Evolutionary conservation across 2,329 filamentous ascomycete genomes (phyloP).

Genomic region (Bipolaris bicolor): DNA sequence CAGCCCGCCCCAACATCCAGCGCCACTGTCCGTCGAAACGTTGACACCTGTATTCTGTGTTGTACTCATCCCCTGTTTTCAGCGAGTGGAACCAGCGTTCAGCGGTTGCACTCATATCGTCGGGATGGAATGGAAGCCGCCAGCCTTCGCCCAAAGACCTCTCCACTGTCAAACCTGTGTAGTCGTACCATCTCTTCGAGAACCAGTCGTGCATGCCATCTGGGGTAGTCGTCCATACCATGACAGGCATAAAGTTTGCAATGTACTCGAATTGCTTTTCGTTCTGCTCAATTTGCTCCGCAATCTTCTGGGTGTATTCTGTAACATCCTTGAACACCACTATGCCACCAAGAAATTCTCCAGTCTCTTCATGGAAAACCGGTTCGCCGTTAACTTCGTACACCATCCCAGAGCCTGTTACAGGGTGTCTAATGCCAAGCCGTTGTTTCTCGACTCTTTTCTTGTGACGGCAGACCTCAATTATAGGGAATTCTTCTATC

Average conservation of each 20-base stretch:
- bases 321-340: constrained; percentile 77
- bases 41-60: constrained; percentile 72
- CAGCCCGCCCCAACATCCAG: constrained; percentile 78
- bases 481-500: constrained; percentile 69
- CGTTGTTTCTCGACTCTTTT: constrained; percentile 64
- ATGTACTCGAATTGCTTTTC: constrained; percentile 77
- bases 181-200: constrained; percentile 79
- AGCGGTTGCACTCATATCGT: constrained; percentile 66
- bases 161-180: constrained; percentile 69
- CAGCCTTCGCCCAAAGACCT: constrained; percentile 68
- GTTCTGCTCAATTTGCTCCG: constrained; percentile 71
- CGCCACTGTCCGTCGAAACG: constrained; percentile 72
- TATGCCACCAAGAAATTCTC: constrained; percentile 75
- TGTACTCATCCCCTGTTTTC: constrained; percentile 68
- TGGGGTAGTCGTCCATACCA: constrained; percentile 74
- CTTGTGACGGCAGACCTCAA: constrained; percentile 67
- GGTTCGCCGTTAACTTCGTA: constrained; percentile 72
- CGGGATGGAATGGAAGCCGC: constrained; percentile 70
- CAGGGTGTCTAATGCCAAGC: constrained; percentile 65
- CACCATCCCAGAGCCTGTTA: constrained; percentile 59
- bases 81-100: constrained; percentile 68
- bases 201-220: constrained; percentile 75
- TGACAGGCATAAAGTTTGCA: constrained; percentile 65
- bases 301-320: constrained; percentile 70
- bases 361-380: constrained; percentile 69